Evolutionary conservation across 179 eudicot genomes (phyloP), one percentile per base, ranked within the genome.

Genomic region (Camellia oleifera): DNA sequence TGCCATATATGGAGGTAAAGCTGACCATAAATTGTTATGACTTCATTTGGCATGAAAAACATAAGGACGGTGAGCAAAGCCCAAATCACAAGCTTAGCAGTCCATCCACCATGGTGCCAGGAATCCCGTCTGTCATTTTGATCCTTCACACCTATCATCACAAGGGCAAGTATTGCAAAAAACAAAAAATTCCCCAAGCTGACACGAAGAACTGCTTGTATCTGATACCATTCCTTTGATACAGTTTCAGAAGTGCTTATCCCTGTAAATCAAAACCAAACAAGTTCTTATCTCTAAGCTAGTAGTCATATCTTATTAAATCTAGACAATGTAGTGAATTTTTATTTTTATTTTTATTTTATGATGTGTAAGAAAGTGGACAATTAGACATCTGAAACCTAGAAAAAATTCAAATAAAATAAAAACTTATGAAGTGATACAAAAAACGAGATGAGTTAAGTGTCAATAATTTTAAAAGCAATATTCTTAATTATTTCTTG

Each of bases 81-180:
- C 99, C 99, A 96, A 65, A 94, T 84, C 26, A 92, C 69, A 85
- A 95, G 80, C 90, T 95, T 95, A 45, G 82, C 90, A 76, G 82
- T 80, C 99, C 99, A 95, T 86, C 98, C 99, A 83, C 98, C 98
- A 83, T 95, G 99, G 82, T 95, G 99, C 94, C 88, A 90, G 60
- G 93, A 87, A 85, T 95, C 99, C 46, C 99, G 98, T 79, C 79
- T 85, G 79, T 95, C 99, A 76, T 95, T 95, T 83, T 94, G 98
- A 84, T 95, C 99, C 83, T 95, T 95, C 44, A 95, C 89, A 42
- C 99, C 97, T 78, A 96, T 96, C 99, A 94, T 96, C 52, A 96
- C 81, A 73, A 94, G 69, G 26, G 98, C 90, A 82, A 96, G 90
- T 72, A 84, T 85, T 52, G 82, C 84, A 78, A 94, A 96, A 84